A percentile compares a stretch with the other conserved stretches of the same genome.
These are phyloP conservation scores for Tuctoria greenei DNA, from an alignment of 176 grass and related monocot genomes.

Conservation along the genomic window DNA sequence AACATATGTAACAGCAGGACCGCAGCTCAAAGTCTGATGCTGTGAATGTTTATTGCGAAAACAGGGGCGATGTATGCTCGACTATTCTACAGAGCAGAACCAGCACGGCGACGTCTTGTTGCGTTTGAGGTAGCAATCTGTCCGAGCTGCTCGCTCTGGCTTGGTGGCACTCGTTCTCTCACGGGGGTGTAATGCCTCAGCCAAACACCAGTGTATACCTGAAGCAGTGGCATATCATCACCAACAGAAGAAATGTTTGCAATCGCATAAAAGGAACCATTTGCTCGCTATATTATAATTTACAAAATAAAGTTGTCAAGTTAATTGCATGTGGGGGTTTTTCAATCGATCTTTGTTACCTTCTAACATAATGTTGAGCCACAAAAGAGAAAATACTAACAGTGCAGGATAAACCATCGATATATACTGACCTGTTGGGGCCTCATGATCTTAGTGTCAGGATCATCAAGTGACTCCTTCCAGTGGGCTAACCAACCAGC, in stretches of 20 bases:
- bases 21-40: not conserved
- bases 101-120: conserved; percentile 66
- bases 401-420: not conserved
- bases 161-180: conserved; percentile 54
- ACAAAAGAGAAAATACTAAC: not conserved
- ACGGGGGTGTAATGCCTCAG: conserved; percentile 69
- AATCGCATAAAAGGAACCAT: not conserved
- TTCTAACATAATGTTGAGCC: not conserved
- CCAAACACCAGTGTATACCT: conserved; percentile 86
- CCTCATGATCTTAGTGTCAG: conserved; percentile 97
- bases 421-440: conserved; percentile 75
- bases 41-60: conserved; percentile 24
- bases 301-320: not conserved
- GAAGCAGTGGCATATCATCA: not conserved
- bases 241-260: not conserved
- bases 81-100: conserved; percentile 56
- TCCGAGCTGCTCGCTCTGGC: conserved; percentile 57
- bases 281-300: not conserved
- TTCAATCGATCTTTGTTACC: too few species aligned
- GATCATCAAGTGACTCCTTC: conserved; percentile 96
- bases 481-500: conserved; percentile 94
- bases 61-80: not conserved
- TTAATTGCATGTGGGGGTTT: too few species aligned
- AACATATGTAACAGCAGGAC: not conserved
- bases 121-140: conserved; percentile 81